A percentile compares a stretch with the other conserved stretches of the same genome.
phyloP scores from a whole-genome alignment of 768 basidiomycete genomes.

The Cyclocybe cylindracea region DNA sequence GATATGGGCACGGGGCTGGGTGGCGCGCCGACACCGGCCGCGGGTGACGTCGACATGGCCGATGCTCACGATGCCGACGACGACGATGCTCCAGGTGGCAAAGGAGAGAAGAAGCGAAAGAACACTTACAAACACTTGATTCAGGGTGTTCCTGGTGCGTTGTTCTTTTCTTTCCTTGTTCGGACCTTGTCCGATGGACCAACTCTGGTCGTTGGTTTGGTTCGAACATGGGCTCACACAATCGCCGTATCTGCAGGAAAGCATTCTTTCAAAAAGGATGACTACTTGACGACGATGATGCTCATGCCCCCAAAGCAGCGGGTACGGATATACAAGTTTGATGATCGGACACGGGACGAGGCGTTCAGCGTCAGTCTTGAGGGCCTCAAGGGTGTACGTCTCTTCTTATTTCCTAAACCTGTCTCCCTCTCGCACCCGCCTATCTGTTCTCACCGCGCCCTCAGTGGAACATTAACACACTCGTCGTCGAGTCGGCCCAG shows the following conservation, averaged over 20 bases:
- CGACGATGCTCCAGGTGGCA: slow-evolving; percentile 54
- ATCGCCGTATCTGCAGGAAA: slow-evolving; percentile 48
- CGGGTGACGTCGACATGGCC: slow-evolving; percentile 31
- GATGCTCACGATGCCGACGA: slow-evolving; percentile 46
- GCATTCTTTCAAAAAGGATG: slow-evolving; percentile 80
- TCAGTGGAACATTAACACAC: slow-evolving; percentile 67
- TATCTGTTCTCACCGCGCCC: slow-evolving; percentile 2
- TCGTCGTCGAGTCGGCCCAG: slow-evolving; percentile 70
- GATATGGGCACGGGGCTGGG: slow-evolving; percentile 28
- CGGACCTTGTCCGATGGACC: not conserved
- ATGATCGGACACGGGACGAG: slow-evolving; percentile 65
- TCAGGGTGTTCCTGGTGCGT: slow-evolving; percentile 71
- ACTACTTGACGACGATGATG: slow-evolving; percentile 67
- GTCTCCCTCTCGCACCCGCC: slow-evolving; percentile 2
- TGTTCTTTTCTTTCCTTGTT: not conserved
- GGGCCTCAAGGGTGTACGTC: slow-evolving; percentile 70
- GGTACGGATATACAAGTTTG: slow-evolving; percentile 62
- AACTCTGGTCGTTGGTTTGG: not conserved
- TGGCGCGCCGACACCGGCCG: slow-evolving; percentile 20
- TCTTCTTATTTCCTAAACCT: slow-evolving; percentile 12
- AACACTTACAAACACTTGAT: slow-evolving; percentile 78
- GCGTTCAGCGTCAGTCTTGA: slow-evolving; percentile 75
- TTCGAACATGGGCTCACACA: slow-evolving; percentile 7
- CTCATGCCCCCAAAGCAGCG: slow-evolving; percentile 72
- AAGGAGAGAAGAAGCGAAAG: slow-evolving; percentile 72